Evolutionary conservation across 1,139 yeast genomes (phyloP).

Genomic region (Candida tropicalis): DNA sequence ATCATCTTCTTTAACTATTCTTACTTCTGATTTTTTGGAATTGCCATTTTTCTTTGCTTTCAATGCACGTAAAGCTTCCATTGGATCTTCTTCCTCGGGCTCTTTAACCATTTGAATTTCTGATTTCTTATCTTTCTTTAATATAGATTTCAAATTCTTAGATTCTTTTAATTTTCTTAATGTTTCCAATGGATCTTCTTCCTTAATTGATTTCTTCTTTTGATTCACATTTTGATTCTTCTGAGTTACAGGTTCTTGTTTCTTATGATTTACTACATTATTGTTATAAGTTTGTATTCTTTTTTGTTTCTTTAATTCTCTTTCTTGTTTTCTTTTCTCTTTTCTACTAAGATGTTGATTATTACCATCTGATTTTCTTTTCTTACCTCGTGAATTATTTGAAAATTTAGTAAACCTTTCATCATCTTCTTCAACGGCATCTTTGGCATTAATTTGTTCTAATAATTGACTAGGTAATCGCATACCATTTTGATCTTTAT

Average conservation of each 20-base stretch:
- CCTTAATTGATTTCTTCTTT: conserved; percentile 15
- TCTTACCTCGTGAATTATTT: conserved; percentile 15
- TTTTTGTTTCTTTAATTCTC: conserved; percentile 53
- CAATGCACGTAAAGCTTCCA: conserved; percentile 25
- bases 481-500: conserved; percentile 46
- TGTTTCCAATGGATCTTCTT: conserved; percentile 27
- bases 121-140: conserved; percentile 10
- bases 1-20: conserved; percentile 33
- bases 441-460: conserved; percentile 59
- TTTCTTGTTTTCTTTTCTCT: conserved; percentile 59
- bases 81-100: conserved; percentile 27
- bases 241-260: conserved; percentile 6
- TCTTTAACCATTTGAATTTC: conserved; percentile 26
- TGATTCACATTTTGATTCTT: conserved; percentile 9
- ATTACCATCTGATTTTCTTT: conserved; percentile 25
- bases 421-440: conserved; percentile 36
- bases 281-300: conserved; percentile 11
- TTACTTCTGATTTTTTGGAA: conserved; percentile 19
- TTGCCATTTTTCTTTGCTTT: conserved; percentile 23
- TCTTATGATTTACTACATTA: conserved; percentile 2
- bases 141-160: conserved; percentile 20
- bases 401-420: conserved; percentile 30
- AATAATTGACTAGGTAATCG: conserved; percentile 67
- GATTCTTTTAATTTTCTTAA: conserved; percentile 25
- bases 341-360: conserved; percentile 48